Evolutionary conservation across 2,329 filamentous ascomycete species (phyloP), one percentile per base, ranked within the genome.

Genomic region (Claviceps lovelessii): DNA sequence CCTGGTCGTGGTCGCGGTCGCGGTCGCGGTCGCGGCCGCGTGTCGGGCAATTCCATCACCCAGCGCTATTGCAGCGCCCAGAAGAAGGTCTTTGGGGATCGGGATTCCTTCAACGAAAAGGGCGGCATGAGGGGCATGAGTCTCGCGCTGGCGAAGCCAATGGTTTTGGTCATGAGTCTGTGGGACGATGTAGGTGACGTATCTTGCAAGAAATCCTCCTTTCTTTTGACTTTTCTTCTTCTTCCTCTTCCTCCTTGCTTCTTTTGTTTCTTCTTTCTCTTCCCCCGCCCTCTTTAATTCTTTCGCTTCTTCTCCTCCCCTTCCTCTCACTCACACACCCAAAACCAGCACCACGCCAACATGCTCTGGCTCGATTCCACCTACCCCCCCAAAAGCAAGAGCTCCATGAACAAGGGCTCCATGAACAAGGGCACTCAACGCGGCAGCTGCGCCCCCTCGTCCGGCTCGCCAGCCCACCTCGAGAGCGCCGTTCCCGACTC

Each of bases 121-220:
- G 83, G 83, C 55, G 84, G 82, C 23, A 65, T 85, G 56, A 65
- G 68, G n/a, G 67, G 68, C 41, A 84, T 86, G 77, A 74, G 74
- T 58, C 63, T 70, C 55, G 72, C 70, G 45, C 62, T 76, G 48
- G 61, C 64, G 50, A 58, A 61, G 11, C 65, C 66, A 61, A 76
- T 76, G 73, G 74, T 76, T 37, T 71, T 76, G 35, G 73, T 75
- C 61, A 67, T 76, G 65, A 74, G 71, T 53, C 62, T 76, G 57
- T 83, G 80, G 80, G 80, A 85, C 64, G 84, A 87, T 70, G 66
- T 68, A 55, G 65, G 66, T 64, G 23, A 3, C 23, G 23, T 23
- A 3, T 23, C 23, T 23, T 23, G 23, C 6, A 33, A 33, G 31
- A 33, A 33, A 33, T 33, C 31, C 9, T 33, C 31, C 9, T 9